Evolutionary conservation across 1,284 basidiomycete genomes (phyloP), one percentile per base, ranked within the genome.

Genomic region (Fistulinella cinereoalba): DNA sequence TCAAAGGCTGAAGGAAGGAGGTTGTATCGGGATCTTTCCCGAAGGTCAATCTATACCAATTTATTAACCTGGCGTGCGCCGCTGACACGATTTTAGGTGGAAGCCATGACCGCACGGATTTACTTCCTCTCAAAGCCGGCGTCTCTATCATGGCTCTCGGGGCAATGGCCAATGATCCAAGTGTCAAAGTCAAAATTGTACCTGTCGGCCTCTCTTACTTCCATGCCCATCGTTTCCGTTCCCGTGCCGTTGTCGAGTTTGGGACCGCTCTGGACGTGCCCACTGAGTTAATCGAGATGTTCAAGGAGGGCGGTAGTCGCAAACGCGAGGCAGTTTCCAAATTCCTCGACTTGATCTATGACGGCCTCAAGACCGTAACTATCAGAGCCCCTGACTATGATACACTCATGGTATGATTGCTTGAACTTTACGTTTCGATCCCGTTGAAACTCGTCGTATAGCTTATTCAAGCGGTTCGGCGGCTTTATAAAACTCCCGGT

Each of bases 81-180:
- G 22, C n/a, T 61, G 34, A 62, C 46, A 32, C 25, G 19, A 39
- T 29, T 46, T 34, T 55, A 94, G 92, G 94, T 57, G 95, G 95
- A 47, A 97, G 94, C 47, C 95, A 98, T 68, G 95, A 98, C 70
- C 85, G 95, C 32, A 95, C 91, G 15, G 94, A 97, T 65, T 79
- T 97, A 45, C 77, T 97, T 29, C 95, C 95, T 1, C 77, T 98
- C 38, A 98, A 98, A 70, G 95, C 95, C 18, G 95, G 95, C 5
- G 93, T 98, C 39, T 89, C 93, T 1, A 81, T 97, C 56, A 97
- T 98, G 94, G 93, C 95, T n/a, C 78, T 98, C 5, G 95, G 95
- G 28, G 94, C 95, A 1, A 95, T 97, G 91, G 89, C 91, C 3
- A 86, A 88, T 52, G 82, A 97, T 65, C 85, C 92, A n/a, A 79